Evolutionary conservation across 75 land plant species (phyloP).

Genomic region (Gnetum montanum): DNA sequence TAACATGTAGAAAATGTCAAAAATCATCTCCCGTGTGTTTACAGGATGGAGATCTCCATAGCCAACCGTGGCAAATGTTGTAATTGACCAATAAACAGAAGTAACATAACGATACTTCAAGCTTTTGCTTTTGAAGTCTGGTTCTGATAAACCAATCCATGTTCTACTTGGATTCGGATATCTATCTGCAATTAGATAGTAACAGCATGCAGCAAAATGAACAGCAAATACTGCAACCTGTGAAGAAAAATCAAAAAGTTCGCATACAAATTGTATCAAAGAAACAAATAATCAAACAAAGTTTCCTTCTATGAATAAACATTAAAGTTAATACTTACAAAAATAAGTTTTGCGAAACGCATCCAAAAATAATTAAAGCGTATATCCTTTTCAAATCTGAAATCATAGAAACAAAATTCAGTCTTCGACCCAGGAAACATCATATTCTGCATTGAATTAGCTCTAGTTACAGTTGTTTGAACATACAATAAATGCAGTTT

Average conservation of each 20-base stretch:
- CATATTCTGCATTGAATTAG: not conserved
- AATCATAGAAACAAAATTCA: conserved; percentile 7
- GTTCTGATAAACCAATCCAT: conserved; percentile 41
- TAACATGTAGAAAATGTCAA: conserved; percentile 35
- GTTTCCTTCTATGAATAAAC: not conserved
- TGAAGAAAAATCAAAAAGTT: not conserved
- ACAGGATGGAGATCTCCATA: conserved; percentile 50
- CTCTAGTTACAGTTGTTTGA: not conserved
- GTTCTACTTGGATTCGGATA: conserved; percentile 28
- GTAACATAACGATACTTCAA: conserved; percentile 39
- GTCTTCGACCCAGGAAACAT: not conserved
- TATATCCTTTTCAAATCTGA: conserved; percentile 71
- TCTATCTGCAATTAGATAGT: conserved; percentile 37
- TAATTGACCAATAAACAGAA: conserved; percentile 48
- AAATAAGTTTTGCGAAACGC: conserved; percentile 50
- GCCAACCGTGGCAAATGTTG: conserved; percentile 54
- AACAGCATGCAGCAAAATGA: conserved; percentile 49
- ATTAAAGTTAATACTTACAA: conserved; percentile 19
- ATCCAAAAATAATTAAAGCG: conserved; percentile 70
- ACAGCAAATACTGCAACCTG: conserved; percentile 48
- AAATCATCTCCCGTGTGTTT: conserved; percentile 44
- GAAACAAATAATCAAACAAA: not conserved
- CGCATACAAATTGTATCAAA: not conserved
- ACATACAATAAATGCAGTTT: not conserved
- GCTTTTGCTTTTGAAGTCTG: conserved; percentile 19